A percentile compares a stretch with the other conserved stretches of the same genome.
Conservation (phyloP, 768 basidiomycete genomes). For the Podaxis pistillaris region DNA sequence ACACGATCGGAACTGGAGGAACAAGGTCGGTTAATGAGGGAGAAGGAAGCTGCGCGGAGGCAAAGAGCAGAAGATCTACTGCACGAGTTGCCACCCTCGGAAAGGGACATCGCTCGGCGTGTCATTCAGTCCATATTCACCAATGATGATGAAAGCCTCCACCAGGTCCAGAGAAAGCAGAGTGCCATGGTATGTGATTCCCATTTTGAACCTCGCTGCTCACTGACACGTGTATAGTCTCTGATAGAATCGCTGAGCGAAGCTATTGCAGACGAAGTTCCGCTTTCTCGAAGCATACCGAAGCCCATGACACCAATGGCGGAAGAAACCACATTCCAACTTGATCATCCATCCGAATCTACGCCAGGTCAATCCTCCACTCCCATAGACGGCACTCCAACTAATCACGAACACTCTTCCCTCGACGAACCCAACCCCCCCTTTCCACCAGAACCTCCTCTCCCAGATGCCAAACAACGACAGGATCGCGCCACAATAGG, state of each 20-base stretch:
- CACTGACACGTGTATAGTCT: constrained; percentile 33
- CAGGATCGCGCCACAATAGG: constrained; percentile 57
- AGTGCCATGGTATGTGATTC: constrained; percentile 52
- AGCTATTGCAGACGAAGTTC: constrained; percentile 50
- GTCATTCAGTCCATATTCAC: constrained; percentile 68
- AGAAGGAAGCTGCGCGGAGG: constrained; percentile 57
- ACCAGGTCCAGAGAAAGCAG: constrained; percentile 52
- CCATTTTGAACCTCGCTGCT: constrained; percentile 6
- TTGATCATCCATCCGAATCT: background rate
- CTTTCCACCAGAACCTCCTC: constrained; percentile 2
- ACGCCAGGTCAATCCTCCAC: background rate
- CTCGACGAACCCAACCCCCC: background rate
- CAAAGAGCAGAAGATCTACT: constrained; percentile 54
- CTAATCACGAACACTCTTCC: background rate
- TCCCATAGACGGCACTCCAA: background rate
- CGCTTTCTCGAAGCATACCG: constrained; percentile 34
- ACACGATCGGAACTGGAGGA: constrained; percentile 66
- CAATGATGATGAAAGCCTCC: constrained; percentile 45
- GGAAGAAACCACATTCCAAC: constrained; percentile 26
- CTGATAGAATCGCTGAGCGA: constrained; percentile 53
- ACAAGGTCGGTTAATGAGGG: constrained; percentile 44
- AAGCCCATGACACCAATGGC: constrained; percentile 34
- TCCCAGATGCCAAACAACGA: constrained; percentile 21
- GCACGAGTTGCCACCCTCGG: constrained; percentile 55
- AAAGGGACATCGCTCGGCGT: constrained; percentile 65